Base-by-base conservation (phyloP, 805 yeast species). In the Metschnikowia reukaufii region DNA sequence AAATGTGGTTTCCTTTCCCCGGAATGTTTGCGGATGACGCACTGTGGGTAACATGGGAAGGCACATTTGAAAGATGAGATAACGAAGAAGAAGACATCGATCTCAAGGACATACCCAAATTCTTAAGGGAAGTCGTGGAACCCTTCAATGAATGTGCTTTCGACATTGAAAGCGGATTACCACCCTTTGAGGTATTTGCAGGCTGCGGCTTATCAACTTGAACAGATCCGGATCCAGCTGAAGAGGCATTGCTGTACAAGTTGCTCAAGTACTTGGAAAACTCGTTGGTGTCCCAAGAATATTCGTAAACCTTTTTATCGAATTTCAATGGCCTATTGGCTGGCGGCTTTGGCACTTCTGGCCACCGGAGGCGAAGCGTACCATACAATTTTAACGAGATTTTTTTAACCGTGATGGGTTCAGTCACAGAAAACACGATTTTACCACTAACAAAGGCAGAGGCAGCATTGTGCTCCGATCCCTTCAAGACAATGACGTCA, bases 401-500 rank as follows among this genome's bases (percentile, higher is more conserved):
- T 54, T 77, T 79, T 60, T 81, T 84, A 42, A 92, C 75, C 13
- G 81, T 66, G 46, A 88, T 68, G 2, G 96, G 88, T 54, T 92
- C 98, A 10, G 76, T 73, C 0, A 88, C 81, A 0, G 91, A 77
- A 20, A 94, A 66, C 1, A 85, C 90, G 19, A 94, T 82, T 9
- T 81, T 81, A 4, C 99, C 99, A 1, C 85, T 70, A 21, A 94
- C 65, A 6, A 86, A 68, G 3, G 81, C 87, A 1, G 96, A 83
- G 0, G 88, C 76, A 0, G 97, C 96, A 43, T 84, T 91, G 30
- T 77, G 74, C 5, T 85, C 82, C 0, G 84, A 60, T 1, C 99
- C 99, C 55, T 89, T 85, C 27, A 92, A 65, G 7, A 94, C 78
- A 4, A 92, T 66, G 8, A 91, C 92, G 59, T 89, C 94, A 52